Base-by-base conservation (phyloP, 176 grass and related monocot species). In the Chloris gayana region DNA sequence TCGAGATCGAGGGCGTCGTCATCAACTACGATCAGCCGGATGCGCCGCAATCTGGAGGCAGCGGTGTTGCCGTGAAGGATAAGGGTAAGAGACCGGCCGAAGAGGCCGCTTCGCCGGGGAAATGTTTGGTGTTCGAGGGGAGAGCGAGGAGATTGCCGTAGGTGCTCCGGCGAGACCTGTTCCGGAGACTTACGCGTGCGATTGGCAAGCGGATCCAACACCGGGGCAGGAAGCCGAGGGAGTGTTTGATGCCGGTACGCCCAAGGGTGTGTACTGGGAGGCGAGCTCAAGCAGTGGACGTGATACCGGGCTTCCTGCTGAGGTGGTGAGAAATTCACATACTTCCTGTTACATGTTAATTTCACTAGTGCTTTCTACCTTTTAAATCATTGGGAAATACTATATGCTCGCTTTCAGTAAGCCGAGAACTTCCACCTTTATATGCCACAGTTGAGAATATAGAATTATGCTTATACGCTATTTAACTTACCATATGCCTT, bases 1-100 rank as follows among this genome's bases (percentile, higher is more conserved):
- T 91, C 41, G 53, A 91, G 62, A 81, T 83, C 13, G 80, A 64
- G 6, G 82, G 50, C 30, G 44, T 34, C 41, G 62, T 82, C 53
- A 9, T 92, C 30, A 46, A 73, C 64, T 92, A 82, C 33, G 83
- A 86, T 60, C 24, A 78, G 41, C 47, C 41, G 25, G 50, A 64
- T 14, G 53, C 21, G 22, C 34, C 22, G 15, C 45, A 1, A 4
- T 32, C 72, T 47, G 82, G 38, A 45, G 76, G 69, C 21, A 54
- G 84, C 77, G 24, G 46, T 60, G 44, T 30, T 26, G 6, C 71
- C 13, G 58, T 11, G 35, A 66, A 69, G 44, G 51, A 69, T 1
- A 69, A 66, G 70, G 65, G 22, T 17, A 56, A 65, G 47, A 49
- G 14, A 1, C 35, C 35, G 34, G 82, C 80, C 18, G 18, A 18